Evolutionary conservation across 495 filamentous ascomycete species (phyloP).

Genomic region (Neurospora sublineolata): DNA sequence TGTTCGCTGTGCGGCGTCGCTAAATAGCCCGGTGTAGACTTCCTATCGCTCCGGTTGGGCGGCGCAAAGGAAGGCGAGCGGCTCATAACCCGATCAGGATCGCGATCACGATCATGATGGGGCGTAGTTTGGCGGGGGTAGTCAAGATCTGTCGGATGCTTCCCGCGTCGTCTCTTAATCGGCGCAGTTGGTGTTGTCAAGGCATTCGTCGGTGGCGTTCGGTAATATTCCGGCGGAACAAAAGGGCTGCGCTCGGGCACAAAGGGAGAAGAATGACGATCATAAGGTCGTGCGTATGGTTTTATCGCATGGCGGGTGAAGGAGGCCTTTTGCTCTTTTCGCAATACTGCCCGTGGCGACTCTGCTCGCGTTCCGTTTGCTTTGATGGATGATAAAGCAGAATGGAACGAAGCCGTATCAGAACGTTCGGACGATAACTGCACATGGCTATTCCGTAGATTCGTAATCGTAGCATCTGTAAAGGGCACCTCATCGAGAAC

Average conservation of each 20-base stretch:
- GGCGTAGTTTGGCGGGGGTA: neutral
- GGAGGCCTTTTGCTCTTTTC: conserved; percentile 30
- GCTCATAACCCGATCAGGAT: conserved; percentile 15
- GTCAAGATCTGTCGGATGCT: neutral
- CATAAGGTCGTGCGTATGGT: conserved; percentile 9
- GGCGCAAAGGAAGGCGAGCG: conserved; percentile 20
- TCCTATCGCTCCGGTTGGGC: conserved; percentile 13
- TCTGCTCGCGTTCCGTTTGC: conserved; percentile 17
- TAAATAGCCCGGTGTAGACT: conserved; percentile 38
- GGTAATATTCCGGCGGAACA: neutral
- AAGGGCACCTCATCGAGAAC: conserved; percentile 38
- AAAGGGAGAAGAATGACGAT: conserved; percentile 29
- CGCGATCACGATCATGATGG: neutral
- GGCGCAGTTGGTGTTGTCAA: neutral
- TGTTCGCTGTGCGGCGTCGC: conserved; percentile 44
- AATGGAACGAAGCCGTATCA: conserved; percentile 9
- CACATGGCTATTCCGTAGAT: conserved; percentile 27
- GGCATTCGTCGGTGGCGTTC: neutral
- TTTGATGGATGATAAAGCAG: conserved; percentile 8
- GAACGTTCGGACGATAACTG: conserved; percentile 21
- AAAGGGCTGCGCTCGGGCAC: conserved; percentile 17
- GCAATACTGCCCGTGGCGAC: conserved; percentile 19
- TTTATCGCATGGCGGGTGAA: conserved; percentile 7
- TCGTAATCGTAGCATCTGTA: conserved; percentile 24
- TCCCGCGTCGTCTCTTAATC: neutral